A percentile compares a stretch with the other conserved stretches of the same genome.
phyloP scores from a whole-genome alignment of 2,329 filamentous ascomycete species.

The Cladorrhinum sp. region DNA sequence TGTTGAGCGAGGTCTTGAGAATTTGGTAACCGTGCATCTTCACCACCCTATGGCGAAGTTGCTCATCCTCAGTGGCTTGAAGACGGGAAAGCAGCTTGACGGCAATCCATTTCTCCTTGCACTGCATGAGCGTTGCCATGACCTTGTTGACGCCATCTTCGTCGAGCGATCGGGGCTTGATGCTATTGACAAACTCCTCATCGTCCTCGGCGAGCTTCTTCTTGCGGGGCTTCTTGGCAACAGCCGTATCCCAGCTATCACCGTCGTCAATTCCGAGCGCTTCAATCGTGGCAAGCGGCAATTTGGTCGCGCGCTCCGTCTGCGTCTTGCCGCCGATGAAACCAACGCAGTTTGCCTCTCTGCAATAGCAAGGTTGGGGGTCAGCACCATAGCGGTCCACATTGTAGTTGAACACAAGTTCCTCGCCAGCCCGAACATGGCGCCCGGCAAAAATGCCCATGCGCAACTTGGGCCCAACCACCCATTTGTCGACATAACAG shows the following conservation, averaged over 20 bases:
- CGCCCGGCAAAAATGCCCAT: constrained; percentile 98
- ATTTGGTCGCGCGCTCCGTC: constrained; percentile 89
- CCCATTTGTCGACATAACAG: constrained; percentile 99
- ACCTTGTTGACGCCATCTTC: constrained; percentile 87
- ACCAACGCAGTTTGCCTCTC: constrained; percentile 88
- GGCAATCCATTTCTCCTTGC: constrained; percentile 98
- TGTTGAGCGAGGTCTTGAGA: constrained; percentile 78
- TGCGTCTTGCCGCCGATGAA: constrained; percentile 98
- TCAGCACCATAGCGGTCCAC: constrained; percentile 97
- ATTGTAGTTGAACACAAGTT: constrained; percentile 99
- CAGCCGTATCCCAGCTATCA: constrained; percentile 86
- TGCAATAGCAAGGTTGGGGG: constrained; percentile 95
- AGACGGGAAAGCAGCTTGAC: constrained; percentile 91
- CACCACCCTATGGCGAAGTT: constrained; percentile 82
- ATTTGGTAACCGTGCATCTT: constrained; percentile 98
- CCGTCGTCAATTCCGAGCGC: constrained; percentile 91
- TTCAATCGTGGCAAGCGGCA: constrained; percentile 86
- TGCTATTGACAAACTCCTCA: constrained; percentile 90
- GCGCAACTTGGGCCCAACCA: constrained; percentile 91
- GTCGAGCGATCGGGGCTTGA: constrained; percentile 74
- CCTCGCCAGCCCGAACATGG: constrained; percentile 80
- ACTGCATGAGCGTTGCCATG: constrained; percentile 95
- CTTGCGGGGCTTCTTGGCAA: constrained; percentile 86
- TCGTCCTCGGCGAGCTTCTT: constrained; percentile 91
- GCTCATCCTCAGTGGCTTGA: constrained; percentile 80